Base-by-base conservation (phyloP, 192 early-diverging fungal species). In the Podochytrium sp. region DNA sequence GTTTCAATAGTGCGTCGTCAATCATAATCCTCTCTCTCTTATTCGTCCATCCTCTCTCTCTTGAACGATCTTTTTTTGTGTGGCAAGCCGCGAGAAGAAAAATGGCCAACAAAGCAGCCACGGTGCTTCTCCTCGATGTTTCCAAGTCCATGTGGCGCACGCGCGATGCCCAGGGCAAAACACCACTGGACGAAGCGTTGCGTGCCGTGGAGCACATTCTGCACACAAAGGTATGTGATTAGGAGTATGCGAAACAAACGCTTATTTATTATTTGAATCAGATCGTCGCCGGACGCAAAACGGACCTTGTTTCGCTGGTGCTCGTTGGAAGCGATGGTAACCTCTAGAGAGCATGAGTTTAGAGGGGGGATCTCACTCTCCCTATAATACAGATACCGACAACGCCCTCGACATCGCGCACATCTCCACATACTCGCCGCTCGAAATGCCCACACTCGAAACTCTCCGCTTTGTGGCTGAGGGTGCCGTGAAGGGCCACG, bases 271-370 rank as follows among this genome's bases (percentile, higher is more conserved):
- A 41, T n/a, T 39, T 29, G 16, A n/a, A 39, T 3, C 38, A 92
- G 90, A 82, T 92, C 16, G 79, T 91, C 37, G 76, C 77, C 39
- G 85, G 83, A 29, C 71, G 89, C n/a, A 93, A 93, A 71, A 85
- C 83, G 10, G 92, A 92, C 58, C 71, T 81, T 34, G 86, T 89
- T 32, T 78, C 80, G 30, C 65, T 93, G 0, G 53, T 92, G 34
- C 65, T 90, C 4, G 79, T 81, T 39, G 89, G 90, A 41, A 85
- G 86, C 10, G 72, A 86, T 39, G 84, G 90, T 90, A 75, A 30
- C 25, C 12, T n/a, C 34, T 30, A 16, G 10, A 14, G 14, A 2
- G 5, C 38, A 7, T 57, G 25, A 10, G 25, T 23, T 10, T 1
- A 16, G 16, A 23, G 7, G 18, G 27, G 25, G 12, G 1, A 25